Evolutionary conservation across 2,329 filamentous ascomycete species (phyloP).

Genomic region (Hymenoscyphus albidus): DNA sequence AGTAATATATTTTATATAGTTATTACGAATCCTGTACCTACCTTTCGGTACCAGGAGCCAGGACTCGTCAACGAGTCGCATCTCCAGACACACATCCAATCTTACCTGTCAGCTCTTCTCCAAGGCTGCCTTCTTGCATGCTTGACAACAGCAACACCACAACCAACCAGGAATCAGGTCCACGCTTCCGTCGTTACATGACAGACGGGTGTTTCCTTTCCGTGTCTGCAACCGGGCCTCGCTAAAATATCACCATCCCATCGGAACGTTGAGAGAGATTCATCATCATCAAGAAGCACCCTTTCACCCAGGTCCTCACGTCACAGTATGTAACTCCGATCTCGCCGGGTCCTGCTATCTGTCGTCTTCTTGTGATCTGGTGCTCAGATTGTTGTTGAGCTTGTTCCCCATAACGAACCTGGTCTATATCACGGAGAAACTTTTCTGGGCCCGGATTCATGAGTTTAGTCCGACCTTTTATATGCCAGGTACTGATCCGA

Average conservation of each 20-base stretch:
- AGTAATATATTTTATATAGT: neutral
- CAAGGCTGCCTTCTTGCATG: neutral
- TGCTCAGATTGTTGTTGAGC: constrained; percentile 7
- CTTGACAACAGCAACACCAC: neutral
- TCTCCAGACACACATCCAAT: constrained; percentile 1
- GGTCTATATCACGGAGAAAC: constrained; percentile 12
- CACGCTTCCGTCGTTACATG: neutral
- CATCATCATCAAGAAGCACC: neutral
- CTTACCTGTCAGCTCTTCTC: neutral
- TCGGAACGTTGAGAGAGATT: neutral
- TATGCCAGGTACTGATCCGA: constrained; percentile 12
- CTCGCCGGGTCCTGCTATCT: neutral
- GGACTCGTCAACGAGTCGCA: neutral
- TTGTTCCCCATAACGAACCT: constrained; percentile 10
- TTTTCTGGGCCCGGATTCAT: constrained; percentile 3
- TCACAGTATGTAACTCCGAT: neutral
- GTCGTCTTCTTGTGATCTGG: neutral
- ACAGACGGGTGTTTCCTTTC: constrained; percentile 4
- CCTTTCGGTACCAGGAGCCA: neutral
- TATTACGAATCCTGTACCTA: neutral
- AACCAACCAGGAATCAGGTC: neutral
- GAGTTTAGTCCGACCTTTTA: constrained; percentile 7
- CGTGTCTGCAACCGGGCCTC: neutral
- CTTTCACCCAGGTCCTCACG: neutral
- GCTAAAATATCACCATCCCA: constrained; percentile 2